Base-by-base conservation (phyloP, 1,139 yeast species). In the Pichia sp. region DNA sequence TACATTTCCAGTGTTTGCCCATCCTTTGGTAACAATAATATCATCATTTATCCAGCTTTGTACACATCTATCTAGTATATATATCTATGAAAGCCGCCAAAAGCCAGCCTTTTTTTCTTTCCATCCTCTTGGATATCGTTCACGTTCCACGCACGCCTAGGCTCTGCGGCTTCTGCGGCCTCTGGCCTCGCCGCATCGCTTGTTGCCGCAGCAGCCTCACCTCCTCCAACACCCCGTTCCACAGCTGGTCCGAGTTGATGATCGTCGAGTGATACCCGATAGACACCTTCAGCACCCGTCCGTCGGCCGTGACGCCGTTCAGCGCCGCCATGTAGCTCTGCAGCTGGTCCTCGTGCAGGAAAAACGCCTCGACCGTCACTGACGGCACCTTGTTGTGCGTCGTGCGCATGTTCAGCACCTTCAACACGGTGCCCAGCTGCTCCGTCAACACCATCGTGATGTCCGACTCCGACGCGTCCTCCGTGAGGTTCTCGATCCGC, bases 361-460 rank as follows among this genome's bases (percentile, higher is more conserved):
- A 64, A 40, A 65, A 61, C 2, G 64, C 49, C 52, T 65, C 69
- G 8, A 68, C 67, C 1, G 61, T 61, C 8, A 59, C 53, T 1
- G 59, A 49, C 23, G 55, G 52, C 34, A 34, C n/a, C 4, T 43
- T 47, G n/a, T 53, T 13, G 19, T 38, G 42, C 7, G 34, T 10
- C 13, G 53, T n/a, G 8, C 36, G 43, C 57, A 54, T 50, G 40
- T 48, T 54, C 2, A 54, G 15, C 7, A 56, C 51, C 26, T 52
- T 54, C n/a, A 50, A 29, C 7, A 51, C 55, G 30, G 54, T 54
- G 10, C 54, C 52, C n/a, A 49, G 11, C 43, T 13, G 32, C n/a
- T 29, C 30, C 5, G 52, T 46, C 19, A 54, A 34, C 32, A 56
- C 59, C 42, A 49, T 45, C 32, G 50, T 31, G 13, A 65, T 61